Conservation (phyloP, 495 filamentous ascomycete species). For the Lasiosphaeria hispida region DNA sequence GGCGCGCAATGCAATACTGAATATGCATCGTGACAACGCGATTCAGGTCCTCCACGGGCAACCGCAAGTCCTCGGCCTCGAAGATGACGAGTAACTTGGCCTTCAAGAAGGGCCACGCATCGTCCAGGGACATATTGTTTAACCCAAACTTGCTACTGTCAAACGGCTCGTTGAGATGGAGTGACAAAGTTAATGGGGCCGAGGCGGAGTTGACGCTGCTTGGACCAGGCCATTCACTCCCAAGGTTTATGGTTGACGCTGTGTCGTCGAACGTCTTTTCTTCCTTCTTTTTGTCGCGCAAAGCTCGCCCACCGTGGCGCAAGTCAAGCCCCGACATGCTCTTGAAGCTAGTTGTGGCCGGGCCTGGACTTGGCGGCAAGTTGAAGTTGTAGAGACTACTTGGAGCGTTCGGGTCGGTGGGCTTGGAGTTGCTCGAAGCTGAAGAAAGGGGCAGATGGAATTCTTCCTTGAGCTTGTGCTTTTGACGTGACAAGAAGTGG, state of each 20-base stretch:
- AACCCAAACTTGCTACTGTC: slow-evolving; percentile 62
- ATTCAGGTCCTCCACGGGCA: slow-evolving; percentile 94
- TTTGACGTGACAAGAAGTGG: slow-evolving; percentile 88
- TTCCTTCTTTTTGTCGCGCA: slow-evolving; percentile 89
- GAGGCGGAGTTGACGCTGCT: slow-evolving; percentile 47
- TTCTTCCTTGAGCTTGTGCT: slow-evolving; percentile 83
- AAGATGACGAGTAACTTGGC: slow-evolving; percentile 87
- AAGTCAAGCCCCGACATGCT: slow-evolving; percentile 70
- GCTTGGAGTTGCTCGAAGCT: slow-evolving; percentile 83
- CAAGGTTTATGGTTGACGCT: slow-evolving; percentile 31
- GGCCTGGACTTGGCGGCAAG: slow-evolving; percentile 67
- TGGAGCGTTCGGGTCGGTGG: slow-evolving; percentile 79
- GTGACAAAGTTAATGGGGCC: slow-evolving; percentile 25
- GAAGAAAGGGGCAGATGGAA: slow-evolving; percentile 83
- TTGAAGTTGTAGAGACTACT: slow-evolving; percentile 75
- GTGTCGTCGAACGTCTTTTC: slow-evolving; percentile 55
- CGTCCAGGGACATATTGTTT: slow-evolving; percentile 79
- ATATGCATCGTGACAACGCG: slow-evolving; percentile 76
- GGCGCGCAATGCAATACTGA: slow-evolving; percentile 70
- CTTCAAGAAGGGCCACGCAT: slow-evolving; percentile 95
- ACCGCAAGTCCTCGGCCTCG: slow-evolving; percentile 82
- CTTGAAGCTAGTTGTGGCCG: slow-evolving; percentile 69
- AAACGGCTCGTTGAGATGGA: slow-evolving; percentile 46
- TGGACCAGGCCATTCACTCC: slow-evolving; percentile 53
- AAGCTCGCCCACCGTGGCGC: slow-evolving; percentile 75